Base-by-base conservation (phyloP, 2,329 filamentous ascomycete species). In the Magnaporthiopsis incrustans region DNA sequence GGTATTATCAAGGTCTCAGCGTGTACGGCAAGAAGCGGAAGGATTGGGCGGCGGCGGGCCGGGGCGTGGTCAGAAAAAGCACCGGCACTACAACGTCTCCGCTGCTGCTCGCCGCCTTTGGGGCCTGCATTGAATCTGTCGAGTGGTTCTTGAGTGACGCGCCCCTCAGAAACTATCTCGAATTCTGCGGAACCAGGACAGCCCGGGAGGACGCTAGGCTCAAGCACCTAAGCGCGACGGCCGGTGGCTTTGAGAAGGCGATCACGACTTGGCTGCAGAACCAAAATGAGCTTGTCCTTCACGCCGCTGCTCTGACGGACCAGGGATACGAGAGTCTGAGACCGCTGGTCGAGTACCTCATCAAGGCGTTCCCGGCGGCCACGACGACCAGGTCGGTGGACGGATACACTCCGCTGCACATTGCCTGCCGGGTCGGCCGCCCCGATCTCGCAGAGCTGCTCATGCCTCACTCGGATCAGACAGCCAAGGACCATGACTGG, bases 111-210 rank as follows among this genome's bases (percentile, higher is more conserved):
- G 86, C 87, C 59, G 86, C 84, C 15, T 69, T 76, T 11, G 69
- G 69, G 2, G 85, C 86, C 3, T 88, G 79, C 26, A 72, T 94
- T n/a, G 83, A 88, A 56, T 82, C 82, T 25, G 84, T 91, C 0
- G 87, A 95, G 70, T 96, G 90, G 85, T 91, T 94, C 72, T 74
- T 92, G 64, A 87, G 89, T 65, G 89, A 91, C 66, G 82, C 85
- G 0, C 90, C 91, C 0, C 76, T 85, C 68, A 81, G 86, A 33
- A 79, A 84, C 63, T 95, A 95, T 70, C 74, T 81, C 32, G 85
- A 91, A 59, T 95, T 92, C 71, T 81, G 78, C 56, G 77, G 78
- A 66, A 82, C 86, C 0, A 82, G 86, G 67, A 73, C 78, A 1
- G 83, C 89, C 64, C 79, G 79, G 66, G 79, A 86, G 30, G 87